Evolutionary conservation across 345 rosid species (phyloP).

Genomic region (Pelargonium nanum): DNA sequence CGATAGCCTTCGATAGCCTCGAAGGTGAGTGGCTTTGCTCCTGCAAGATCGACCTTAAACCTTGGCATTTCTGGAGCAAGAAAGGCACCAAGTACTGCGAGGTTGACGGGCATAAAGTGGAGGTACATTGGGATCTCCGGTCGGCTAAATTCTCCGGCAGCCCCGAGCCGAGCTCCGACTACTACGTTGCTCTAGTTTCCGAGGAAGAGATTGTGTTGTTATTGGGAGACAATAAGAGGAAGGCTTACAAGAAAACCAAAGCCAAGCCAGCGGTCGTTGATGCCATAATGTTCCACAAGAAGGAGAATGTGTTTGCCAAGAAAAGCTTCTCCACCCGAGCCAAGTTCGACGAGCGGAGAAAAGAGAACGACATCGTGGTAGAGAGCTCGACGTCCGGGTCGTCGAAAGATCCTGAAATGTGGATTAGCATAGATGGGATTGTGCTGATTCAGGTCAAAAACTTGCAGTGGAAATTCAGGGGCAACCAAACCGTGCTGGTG

Average conservation of each 20-base stretch:
- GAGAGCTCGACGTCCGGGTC: constrained; percentile 54
- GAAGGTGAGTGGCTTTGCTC: constrained; percentile 45
- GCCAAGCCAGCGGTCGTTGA: constrained; percentile 69
- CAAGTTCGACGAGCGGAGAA: constrained; percentile 50
- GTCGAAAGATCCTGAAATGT: constrained; percentile 74
- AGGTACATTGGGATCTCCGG: constrained; percentile 77
- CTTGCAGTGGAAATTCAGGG: constrained; percentile 92
- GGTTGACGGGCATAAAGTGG: constrained; percentile 55
- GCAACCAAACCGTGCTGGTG: constrained; percentile 76
- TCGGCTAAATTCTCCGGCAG: constrained; percentile 63
- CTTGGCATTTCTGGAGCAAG: constrained; percentile 88
- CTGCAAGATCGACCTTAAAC: constrained; percentile 70
- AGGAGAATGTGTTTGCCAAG: constrained; percentile 75
- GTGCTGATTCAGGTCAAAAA: constrained; percentile 67
- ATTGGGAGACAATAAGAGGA: constrained; percentile 74
- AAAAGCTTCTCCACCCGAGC: constrained; percentile 68
- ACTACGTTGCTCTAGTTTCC: constrained; percentile 68
- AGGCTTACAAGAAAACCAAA: constrained; percentile 75
- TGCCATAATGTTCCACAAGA: constrained; percentile 48
- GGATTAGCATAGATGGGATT: constrained; percentile 84
- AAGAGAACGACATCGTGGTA: constrained; percentile 72
- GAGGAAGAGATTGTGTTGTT: constrained; percentile 79
- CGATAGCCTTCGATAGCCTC: constrained; percentile 45
- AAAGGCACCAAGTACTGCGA: constrained; percentile 61
- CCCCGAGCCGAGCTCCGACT: constrained; percentile 70